Evolutionary conservation across 2,329 filamentous ascomycete genomes (phyloP).

Genomic region (Aspergillus jensenii): DNA sequence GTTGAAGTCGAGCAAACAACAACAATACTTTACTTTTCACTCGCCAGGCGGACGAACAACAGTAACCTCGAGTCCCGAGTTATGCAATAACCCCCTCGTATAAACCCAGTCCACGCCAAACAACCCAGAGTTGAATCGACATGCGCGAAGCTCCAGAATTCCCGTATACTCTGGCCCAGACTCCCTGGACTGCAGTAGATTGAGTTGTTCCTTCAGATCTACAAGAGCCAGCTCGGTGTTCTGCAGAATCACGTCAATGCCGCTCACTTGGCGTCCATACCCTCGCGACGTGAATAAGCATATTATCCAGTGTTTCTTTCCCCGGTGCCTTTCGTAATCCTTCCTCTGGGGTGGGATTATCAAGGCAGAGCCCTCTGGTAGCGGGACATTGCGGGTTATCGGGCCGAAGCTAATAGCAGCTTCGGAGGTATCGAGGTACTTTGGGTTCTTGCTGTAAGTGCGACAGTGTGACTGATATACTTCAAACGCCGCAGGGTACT

Average conservation of each 20-base stretch:
- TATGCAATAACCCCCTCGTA: slow-evolving; percentile 47
- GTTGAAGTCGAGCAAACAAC: background rate
- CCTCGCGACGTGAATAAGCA: slow-evolving; percentile 58
- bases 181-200: slow-evolving; percentile 20
- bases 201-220: slow-evolving; percentile 48
- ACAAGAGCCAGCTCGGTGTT: slow-evolving; percentile 51
- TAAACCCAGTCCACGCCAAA: slow-evolving; percentile 57
- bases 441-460: slow-evolving; percentile 13
- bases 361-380: slow-evolving; percentile 49
- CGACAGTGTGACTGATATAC: slow-evolving; percentile 51
- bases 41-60: slow-evolving; percentile 31
- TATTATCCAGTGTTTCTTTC: slow-evolving; percentile 53
- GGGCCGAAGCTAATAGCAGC: background rate
- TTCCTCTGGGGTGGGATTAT: slow-evolving; percentile 53
- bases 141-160: slow-evolving; percentile 44
- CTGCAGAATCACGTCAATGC: slow-evolving; percentile 45
- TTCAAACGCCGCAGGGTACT: slow-evolving; percentile 54
- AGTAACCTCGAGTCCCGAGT: slow-evolving; percentile 34
- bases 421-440: slow-evolving; percentile 11
- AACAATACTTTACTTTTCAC: background rate
- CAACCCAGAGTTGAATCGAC: slow-evolving; percentile 58
- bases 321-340: slow-evolving; percentile 21
- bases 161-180: slow-evolving; percentile 13
- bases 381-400: slow-evolving; percentile 14
- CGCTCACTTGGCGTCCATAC: slow-evolving; percentile 45